A percentile compares a stretch with the other conserved stretches of the same genome.
These are phyloP conservation scores for Antitrichia curtipendula DNA, from an alignment of 225 moss, liverwort and hornwort genomes.

Conservation along the genomic window DNA sequence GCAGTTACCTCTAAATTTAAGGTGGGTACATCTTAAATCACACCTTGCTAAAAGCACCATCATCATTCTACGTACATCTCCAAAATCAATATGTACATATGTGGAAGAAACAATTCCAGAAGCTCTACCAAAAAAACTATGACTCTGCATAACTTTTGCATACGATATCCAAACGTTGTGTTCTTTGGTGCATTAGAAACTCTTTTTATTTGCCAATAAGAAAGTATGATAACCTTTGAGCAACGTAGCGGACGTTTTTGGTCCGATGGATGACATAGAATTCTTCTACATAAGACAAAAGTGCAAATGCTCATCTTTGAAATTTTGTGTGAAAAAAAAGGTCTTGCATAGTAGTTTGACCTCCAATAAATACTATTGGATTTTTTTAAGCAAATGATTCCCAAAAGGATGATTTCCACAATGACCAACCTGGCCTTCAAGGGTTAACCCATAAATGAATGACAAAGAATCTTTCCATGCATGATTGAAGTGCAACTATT, in stretches of 20 bases:
- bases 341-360: not conserved
- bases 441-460: too few relatives aligned
- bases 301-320: not conserved
- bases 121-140: not conserved
- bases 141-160: not conserved
- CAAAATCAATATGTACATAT: not conserved
- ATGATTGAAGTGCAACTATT: too few relatives aligned
- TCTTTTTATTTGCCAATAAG: not conserved
- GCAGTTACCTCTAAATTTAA: not conserved
- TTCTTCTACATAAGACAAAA: not conserved
- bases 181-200: not conserved
- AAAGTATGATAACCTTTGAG: not conserved
- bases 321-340: not conserved
- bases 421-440: too few relatives aligned
- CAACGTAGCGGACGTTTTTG: rapidly evolving
- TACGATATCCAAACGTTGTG: rapidly evolving
- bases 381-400: not conserved
- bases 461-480: too few relatives aligned
- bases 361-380: not conserved
- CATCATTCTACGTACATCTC: not conserved
- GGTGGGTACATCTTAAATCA: not conserved
- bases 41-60: not conserved
- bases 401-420: not conserved
- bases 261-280: not conserved
- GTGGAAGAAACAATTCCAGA: not conserved